Evolutionary conservation across 2,329 filamentous ascomycete genomes (phyloP).

Genomic region (Coleophoma crateriformis): DNA sequence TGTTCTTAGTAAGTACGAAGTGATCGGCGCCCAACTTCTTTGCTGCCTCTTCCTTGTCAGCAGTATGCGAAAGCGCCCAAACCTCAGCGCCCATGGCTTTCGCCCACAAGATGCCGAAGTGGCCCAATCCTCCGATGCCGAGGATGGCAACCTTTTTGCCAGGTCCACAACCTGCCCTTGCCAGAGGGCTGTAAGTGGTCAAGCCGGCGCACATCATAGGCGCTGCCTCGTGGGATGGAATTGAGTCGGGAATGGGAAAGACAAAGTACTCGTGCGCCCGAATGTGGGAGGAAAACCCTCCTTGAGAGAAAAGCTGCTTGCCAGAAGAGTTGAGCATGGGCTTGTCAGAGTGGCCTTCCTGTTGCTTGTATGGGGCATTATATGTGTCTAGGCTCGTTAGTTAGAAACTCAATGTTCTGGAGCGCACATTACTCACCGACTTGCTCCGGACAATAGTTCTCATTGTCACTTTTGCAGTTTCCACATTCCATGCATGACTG

Average conservation of each 20-base stretch:
- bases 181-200: conserved; percentile 49
- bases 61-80: conserved; percentile 56
- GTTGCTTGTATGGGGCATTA: conserved; percentile 16
- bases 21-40: conserved; percentile 52
- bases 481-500: conserved; percentile 42
- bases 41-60: conserved; percentile 51
- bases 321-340: conserved; percentile 16
- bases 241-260: conserved; percentile 46
- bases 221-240: conserved; percentile 45
- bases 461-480: conserved; percentile 15
- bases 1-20: conserved; percentile 45
- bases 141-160: conserved; percentile 65
- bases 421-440: conserved; percentile 6
- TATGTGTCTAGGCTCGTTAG: conserved; percentile 8
- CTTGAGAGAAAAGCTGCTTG: conserved; percentile 17
- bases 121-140: conserved; percentile 68
- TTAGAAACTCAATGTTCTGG: no score
- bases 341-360: conserved; percentile 11
- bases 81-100: conserved; percentile 64
- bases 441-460: conserved; percentile 21
- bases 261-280: conserved; percentile 52
- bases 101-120: conserved; percentile 66
- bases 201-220: conserved; percentile 75
- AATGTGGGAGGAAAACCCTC: conserved; percentile 29
- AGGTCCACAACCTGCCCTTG: conserved; percentile 33